A percentile compares a stretch with the other conserved stretches of the same genome.
phyloP scores from a whole-genome alignment of 2,329 filamentous ascomycete genomes.

The Fusarium scirpi region DNA sequence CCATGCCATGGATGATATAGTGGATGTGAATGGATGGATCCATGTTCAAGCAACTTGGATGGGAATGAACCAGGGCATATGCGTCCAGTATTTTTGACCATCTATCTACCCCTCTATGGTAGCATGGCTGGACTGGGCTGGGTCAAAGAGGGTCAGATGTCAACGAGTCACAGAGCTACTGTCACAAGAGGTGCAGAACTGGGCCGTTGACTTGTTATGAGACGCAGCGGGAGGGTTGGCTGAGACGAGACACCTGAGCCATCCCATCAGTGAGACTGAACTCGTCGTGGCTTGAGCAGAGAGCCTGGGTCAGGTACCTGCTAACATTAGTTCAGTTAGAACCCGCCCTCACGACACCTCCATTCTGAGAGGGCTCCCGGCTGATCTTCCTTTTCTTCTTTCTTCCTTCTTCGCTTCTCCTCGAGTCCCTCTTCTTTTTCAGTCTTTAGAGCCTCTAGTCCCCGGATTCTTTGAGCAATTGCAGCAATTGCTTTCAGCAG shows the following conservation, averaged over 20 bases:
- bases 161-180: conserved; percentile 41
- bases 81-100: neutral
- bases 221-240: conserved; percentile 29
- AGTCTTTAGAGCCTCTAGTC: conserved; percentile 31
- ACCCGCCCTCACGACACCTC: conserved; percentile 29
- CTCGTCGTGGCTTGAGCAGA: neutral
- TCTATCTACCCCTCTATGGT: conserved; percentile 10
- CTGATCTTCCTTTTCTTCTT: conserved; percentile 22
- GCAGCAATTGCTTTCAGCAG: conserved; percentile 31
- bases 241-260: conserved; percentile 31
- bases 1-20: conserved; percentile 20
- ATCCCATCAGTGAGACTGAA: conserved; percentile 8
- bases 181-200: conserved; percentile 38
- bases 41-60: conserved; percentile 14
- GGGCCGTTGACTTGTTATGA: conserved; percentile 29
- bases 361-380: conserved; percentile 21
- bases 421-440: conserved; percentile 17
- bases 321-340: conserved; percentile 5
- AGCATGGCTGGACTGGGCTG: conserved; percentile 9
- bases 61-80: neutral
- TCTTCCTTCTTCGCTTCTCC: conserved; percentile 20
- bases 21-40: conserved; percentile 25
- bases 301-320: neutral
- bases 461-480: conserved; percentile 26
- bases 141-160: conserved; percentile 39